Evolutionary conservation across 805 yeast genomes (phyloP), one percentile per base, ranked within the genome.

Genomic region (Kodamaea lidongshanica): DNA sequence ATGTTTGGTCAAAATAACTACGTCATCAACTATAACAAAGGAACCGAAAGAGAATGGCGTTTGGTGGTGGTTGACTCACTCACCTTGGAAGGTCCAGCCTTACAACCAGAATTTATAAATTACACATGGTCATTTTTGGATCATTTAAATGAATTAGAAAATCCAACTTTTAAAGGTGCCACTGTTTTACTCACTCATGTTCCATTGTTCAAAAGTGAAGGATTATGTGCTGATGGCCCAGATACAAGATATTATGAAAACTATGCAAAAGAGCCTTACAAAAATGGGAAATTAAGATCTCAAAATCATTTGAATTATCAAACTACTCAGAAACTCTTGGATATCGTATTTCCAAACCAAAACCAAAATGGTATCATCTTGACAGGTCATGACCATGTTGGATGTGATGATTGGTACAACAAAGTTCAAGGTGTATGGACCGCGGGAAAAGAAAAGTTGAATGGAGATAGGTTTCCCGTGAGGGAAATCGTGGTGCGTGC

Each of bases 361-460:
- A 59, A 60, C 35, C 72, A 74, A 39, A 76, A 80, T 12, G 97
- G 97, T 12, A 65, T 89, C 7, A 75, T 92, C 3, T 58, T 89
- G 23, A 84, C 95, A 0, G 98, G 98, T 1, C 98, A 92, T 56
- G 98, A 92, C 50, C 98, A 92, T 49, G 88, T 79, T 41, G 98
- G 98, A 2, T 92, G 98, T 50, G 79, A 76, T 42, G 72, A 77
- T 20, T 67, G 70, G 53, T 85, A 82, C 52, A 74, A 71, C 49
- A 44, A 40, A 24, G 38, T 40, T 1, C 64, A 48, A 35, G 66
- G 65, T 4, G 56, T 61, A 11, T 82, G 94, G 94, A 65, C 54
- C 5, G 82, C 87, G 0, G 52, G 72, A 0, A 75, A 72, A 39
- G 46, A 50, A 3, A 50, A 52, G 23, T 42, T 41, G 1, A 23